These are phyloP conservation scores for Agrocybe praecox DNA, from an alignment of 768 basidiomycete species.

Conservation along the genomic window DNA sequence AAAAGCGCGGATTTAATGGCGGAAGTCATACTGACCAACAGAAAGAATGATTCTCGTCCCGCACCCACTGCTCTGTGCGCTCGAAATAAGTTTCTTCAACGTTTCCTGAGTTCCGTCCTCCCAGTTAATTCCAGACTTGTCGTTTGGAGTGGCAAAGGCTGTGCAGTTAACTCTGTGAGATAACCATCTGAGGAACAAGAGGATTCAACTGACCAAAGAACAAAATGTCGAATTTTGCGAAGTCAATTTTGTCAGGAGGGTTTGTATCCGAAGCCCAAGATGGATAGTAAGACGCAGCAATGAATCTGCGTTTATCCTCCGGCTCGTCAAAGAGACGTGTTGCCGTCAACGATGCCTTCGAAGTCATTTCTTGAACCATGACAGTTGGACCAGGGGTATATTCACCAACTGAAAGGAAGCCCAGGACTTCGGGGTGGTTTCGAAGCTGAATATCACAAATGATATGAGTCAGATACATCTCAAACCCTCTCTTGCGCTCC, in stretches of 20 bases:
- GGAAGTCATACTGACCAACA: conserved; percentile 50
- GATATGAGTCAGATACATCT: conserved; percentile 41
- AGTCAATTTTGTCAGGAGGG: conserved; percentile 61
- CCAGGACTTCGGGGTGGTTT: conserved; percentile 29
- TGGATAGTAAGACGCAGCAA: conserved; percentile 50
- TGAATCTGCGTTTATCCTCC: conserved; percentile 20
- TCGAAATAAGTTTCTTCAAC: conserved; percentile 55
- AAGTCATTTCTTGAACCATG: conserved; percentile 28
- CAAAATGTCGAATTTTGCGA: conserved; percentile 63
- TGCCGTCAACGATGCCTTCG: background rate
- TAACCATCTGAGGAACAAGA: background rate
- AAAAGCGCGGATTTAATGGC: too few species aligned
- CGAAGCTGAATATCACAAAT: conserved; percentile 34
- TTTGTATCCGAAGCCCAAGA: conserved; percentile 50
- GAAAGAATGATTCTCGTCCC: conserved; percentile 67
- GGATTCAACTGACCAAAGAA: conserved; percentile 49
- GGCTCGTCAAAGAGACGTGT: background rate
- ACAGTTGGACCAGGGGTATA: conserved; percentile 6
- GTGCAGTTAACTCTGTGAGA: background rate
- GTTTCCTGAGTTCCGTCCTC: conserved; percentile 50
- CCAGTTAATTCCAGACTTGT: conserved; percentile 51
- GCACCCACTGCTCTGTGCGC: conserved; percentile 52
- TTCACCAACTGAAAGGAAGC: conserved; percentile 34
- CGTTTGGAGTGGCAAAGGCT: conserved; percentile 72
- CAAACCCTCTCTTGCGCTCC: conserved; percentile 49